phyloP scores from a whole-genome alignment of 371 early-diverging fungal genomes.

The Circinella umbellata region DNA sequence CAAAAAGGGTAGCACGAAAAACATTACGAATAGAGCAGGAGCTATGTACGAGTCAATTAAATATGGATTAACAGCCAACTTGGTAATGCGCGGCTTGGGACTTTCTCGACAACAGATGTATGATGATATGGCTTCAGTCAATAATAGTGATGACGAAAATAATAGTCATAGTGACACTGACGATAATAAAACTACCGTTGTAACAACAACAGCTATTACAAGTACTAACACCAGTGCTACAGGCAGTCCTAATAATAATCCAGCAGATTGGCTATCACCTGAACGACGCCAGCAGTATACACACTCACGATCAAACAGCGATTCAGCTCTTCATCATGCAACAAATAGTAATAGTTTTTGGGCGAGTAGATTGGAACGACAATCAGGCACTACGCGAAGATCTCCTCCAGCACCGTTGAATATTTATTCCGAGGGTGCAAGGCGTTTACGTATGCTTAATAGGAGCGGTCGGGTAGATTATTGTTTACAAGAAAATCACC shows the following conservation, averaged over 20 bases:
- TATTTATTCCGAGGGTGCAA: slow-evolving; percentile 43
- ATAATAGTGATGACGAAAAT: slow-evolving; percentile 20
- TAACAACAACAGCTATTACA: neutral
- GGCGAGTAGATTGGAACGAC: slow-evolving; percentile 4
- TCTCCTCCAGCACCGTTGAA: slow-evolving; percentile 32
- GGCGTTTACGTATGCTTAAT: slow-evolving; percentile 64
- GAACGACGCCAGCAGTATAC: neutral
- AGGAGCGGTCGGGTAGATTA: slow-evolving; percentile 77
- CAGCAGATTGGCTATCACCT: slow-evolving; percentile 1
- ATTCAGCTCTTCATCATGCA: slow-evolving; percentile 25
- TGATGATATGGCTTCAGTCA: slow-evolving; percentile 36
- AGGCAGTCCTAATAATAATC: neutral
- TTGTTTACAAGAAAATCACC: slow-evolving; percentile 77
- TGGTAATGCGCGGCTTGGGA: slow-evolving; percentile 61
- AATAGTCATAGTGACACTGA: slow-evolving; percentile 18
- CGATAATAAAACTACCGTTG: neutral
- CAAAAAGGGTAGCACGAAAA: slow-evolving; percentile 72
- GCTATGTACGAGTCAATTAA: slow-evolving; percentile 72
- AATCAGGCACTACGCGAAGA: slow-evolving; percentile 19
- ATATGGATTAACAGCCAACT: slow-evolving; percentile 59
- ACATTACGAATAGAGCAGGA: slow-evolving; percentile 72
- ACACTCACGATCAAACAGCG: slow-evolving; percentile 37
- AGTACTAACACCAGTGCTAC: too few relatives aligned
- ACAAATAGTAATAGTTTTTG: neutral
- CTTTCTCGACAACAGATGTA: slow-evolving; percentile 49